Percentiles rank a stretch among this genome's conserved stretches.
Conservation (phyloP, 1,284 basidiomycete species). For the Albatrellus sp. region DNA sequence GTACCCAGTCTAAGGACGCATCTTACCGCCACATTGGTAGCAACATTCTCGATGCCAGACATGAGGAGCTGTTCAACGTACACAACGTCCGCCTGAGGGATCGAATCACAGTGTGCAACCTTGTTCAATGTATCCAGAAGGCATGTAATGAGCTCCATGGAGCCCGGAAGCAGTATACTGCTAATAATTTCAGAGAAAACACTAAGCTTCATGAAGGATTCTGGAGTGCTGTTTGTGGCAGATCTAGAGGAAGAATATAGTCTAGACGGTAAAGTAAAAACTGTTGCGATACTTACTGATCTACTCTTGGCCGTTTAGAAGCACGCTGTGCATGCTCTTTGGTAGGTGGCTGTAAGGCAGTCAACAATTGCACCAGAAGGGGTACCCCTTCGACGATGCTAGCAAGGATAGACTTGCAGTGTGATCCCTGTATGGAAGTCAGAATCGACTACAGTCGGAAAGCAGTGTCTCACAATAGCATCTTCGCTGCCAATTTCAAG, state of each 20-base stretch:
- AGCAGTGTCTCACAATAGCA: constrained; percentile 27
- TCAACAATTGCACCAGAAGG: constrained; percentile 51
- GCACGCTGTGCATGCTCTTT: constrained; percentile 32
- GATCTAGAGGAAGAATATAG: constrained; percentile 19
- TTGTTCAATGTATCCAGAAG: constrained; percentile 68
- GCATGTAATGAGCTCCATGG: constrained; percentile 58
- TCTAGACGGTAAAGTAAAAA: not conserved
- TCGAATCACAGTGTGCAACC: constrained; percentile 42
- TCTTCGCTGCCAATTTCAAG: constrained; percentile 35
- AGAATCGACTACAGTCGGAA: not conserved
- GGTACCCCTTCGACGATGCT: constrained; percentile 34
- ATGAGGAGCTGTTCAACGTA: constrained; percentile 85
- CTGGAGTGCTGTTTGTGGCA: not conserved
- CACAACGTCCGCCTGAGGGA: constrained; percentile 47
- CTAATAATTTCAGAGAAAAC: constrained; percentile 64
- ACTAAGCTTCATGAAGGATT: constrained; percentile 21
- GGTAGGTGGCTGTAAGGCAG: constrained; percentile 32
- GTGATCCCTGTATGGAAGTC: constrained; percentile 1
- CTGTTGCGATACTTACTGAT: constrained; percentile 30
- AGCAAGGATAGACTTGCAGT: constrained; percentile 34
- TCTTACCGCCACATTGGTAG: constrained; percentile 47
- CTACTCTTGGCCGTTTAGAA: constrained; percentile 49
- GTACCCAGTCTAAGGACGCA: not conserved
- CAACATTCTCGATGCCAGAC: constrained; percentile 64
- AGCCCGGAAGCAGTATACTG: constrained; percentile 50